phyloP scores from a whole-genome alignment of 371 early-diverging fungal genomes.

The Syncephalis fuscata region DNA sequence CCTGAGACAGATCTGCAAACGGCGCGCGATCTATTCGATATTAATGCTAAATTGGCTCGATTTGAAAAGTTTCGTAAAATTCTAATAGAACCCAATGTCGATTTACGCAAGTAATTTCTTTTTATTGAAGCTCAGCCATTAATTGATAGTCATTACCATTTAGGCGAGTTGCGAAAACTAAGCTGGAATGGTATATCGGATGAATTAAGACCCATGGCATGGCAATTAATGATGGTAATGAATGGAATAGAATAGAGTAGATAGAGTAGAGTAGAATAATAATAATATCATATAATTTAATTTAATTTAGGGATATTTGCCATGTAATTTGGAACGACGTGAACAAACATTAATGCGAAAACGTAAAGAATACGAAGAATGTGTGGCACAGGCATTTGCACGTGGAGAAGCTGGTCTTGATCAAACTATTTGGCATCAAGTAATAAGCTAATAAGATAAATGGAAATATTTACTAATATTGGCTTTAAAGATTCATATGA shows the following conservation, averaged over 20 bases:
- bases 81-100: conserved; percentile 51
- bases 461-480: background rate
- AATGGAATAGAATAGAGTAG: background rate
- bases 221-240: conserved; percentile 73
- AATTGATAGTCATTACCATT: conserved; percentile 5
- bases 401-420: conserved; percentile 65
- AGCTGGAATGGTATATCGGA: conserved; percentile 88
- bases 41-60: conserved; percentile 9
- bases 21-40: background rate
- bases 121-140: conserved; percentile 1
- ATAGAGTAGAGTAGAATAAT: background rate
- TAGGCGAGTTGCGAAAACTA: conserved; percentile 46
- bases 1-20: too few species aligned
- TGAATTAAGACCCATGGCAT: conserved; percentile 66
- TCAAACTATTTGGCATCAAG: conserved; percentile 80
- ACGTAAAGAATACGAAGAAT: conserved; percentile 79
- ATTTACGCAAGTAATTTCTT: conserved; percentile 31
- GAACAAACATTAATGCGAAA: conserved; percentile 67
- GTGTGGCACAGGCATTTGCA: conserved; percentile 60
- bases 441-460: conserved; percentile 6
- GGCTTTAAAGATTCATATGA: conserved; percentile 21
- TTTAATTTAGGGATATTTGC: conserved; percentile 53
- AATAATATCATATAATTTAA: background rate
- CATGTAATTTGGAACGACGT: conserved; percentile 66
- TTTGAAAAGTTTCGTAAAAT: conserved; percentile 49